These are phyloP conservation scores for Prunus armeniaca DNA, from an alignment of 306 rosid genomes.

Conservation along the genomic window DNA sequence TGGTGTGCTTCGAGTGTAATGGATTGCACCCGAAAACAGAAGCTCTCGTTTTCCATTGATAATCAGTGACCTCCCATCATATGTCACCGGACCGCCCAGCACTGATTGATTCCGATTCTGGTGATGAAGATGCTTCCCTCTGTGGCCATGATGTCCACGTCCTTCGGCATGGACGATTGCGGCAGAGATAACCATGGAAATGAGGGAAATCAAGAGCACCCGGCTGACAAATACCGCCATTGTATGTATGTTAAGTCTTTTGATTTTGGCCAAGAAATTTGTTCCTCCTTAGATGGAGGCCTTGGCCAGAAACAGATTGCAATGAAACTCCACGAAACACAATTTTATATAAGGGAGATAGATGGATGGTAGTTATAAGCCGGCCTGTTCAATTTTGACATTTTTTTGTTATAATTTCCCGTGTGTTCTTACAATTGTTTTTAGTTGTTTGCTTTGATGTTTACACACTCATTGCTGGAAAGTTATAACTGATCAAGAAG, in stretches of 20 bases:
- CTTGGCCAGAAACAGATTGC: neutral
- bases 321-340: neutral
- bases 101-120: neutral
- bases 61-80: conserved; percentile 23
- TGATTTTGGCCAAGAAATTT: neutral
- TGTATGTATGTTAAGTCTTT: neutral
- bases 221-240: neutral
- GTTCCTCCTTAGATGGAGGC: neutral
- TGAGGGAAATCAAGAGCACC: neutral
- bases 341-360: neutral
- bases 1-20: conserved; percentile 30
- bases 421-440: neutral
- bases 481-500: neutral
- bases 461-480: neutral
- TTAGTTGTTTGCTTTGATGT: neutral
- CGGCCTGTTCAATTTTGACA: neutral
- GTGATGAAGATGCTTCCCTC: neutral
- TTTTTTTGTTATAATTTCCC: neutral
- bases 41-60: conserved; percentile 30
- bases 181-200: neutral
- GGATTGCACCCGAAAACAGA: conserved; percentile 31
- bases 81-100: neutral
- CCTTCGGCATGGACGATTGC: neutral
- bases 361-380: neutral
- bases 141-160: neutral